Evolutionary conservation across 495 filamentous ascomycete genomes (phyloP).

Genomic region (Daldinia childiae): DNA sequence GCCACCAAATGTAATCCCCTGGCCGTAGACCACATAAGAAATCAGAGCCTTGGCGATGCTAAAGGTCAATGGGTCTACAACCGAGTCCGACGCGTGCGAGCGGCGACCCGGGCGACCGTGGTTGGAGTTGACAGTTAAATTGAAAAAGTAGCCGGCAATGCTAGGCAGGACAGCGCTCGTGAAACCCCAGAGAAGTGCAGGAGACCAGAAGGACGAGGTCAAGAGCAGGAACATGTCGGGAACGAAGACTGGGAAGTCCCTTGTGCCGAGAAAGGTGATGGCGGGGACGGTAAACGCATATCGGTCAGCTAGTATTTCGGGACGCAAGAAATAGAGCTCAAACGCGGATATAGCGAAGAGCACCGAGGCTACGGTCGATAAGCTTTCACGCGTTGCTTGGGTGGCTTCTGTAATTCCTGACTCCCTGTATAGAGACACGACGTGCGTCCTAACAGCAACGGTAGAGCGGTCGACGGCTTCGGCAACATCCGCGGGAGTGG

Average conservation of each 20-base stretch:
- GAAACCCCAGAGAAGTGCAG: constrained; percentile 78
- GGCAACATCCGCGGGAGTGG: constrained; percentile 86
- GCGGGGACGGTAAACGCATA: constrained; percentile 77
- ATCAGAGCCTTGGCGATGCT: constrained; percentile 85
- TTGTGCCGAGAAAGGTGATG: constrained; percentile 60
- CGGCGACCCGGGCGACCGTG: constrained; percentile 45
- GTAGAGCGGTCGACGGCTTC: constrained; percentile 81
- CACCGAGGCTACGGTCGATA: constrained; percentile 73
- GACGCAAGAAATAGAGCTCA: constrained; percentile 69
- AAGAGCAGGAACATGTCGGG: constrained; percentile 87
- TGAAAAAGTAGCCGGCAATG: constrained; percentile 84
- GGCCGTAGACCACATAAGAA: constrained; percentile 79
- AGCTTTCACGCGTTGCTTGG: constrained; percentile 68
- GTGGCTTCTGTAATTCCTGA: constrained; percentile 64
- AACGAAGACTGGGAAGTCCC: constrained; percentile 64
- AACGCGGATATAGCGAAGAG: constrained; percentile 69
- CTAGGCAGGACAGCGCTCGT: constrained; percentile 76
- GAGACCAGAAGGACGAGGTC: constrained; percentile 81
- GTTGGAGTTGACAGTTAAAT: constrained; percentile 66
- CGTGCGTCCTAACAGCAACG: constrained; percentile 65
- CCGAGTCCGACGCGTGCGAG: constrained; percentile 53
- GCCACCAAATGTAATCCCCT: constrained; percentile 72
- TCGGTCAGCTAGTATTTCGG: constrained; percentile 70
- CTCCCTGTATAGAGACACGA: constrained; percentile 58
- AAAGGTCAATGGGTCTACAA: constrained; percentile 86